Base-by-base conservation (phyloP, 148 eudicot species). In the Camellia japonica region DNA sequence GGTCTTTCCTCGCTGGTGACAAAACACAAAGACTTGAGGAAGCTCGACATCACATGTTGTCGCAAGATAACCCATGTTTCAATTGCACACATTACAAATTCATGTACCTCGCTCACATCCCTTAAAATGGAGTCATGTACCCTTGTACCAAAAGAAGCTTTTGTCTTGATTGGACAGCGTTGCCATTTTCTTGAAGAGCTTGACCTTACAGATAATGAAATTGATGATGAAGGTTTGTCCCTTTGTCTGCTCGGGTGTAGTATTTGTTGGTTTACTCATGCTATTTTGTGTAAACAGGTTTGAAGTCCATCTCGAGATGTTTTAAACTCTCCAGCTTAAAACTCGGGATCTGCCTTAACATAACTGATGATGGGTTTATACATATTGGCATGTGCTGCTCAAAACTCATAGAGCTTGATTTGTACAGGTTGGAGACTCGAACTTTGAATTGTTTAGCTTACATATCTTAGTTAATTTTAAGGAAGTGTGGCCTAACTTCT, bases 1-100 rank as follows among this genome's bases (percentile, higher is more conserved):
- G 97, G 93, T 73, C 82, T 95, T 78, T 92, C 89, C 70, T 90
- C 87, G 59, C 81, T 95, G 23, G 94, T 95, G n/a, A 87, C 85
- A 71, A 93, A 87, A 76, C 93, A 90, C 63, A 90, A 79, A 80
- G 92, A 90, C 88, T 85, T 95, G 81, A 81, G 73, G 62, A 95
- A 87, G 87, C 88, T 95, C 46, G 97, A 95, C 75, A 87, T 93
- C 80, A 95, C 98, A 46, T 95, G 98, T 81, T 94, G 98, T 79
- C 88, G 92, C 77, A 89, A 88, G 83, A 87, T 94, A 82, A 94
- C 98, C 71, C 86, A 87, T 43, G 71, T 85, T 61, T 92, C 98
- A 43, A 71, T 94, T 46, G 88, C 90, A 68, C 88, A 85, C 38
- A 85, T 92, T 75, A 91, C 98, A 67, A 87, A 82, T 82, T 90